Base-by-base conservation (phyloP, 257 asterid genomes). In the Rhazya stricta region DNA sequence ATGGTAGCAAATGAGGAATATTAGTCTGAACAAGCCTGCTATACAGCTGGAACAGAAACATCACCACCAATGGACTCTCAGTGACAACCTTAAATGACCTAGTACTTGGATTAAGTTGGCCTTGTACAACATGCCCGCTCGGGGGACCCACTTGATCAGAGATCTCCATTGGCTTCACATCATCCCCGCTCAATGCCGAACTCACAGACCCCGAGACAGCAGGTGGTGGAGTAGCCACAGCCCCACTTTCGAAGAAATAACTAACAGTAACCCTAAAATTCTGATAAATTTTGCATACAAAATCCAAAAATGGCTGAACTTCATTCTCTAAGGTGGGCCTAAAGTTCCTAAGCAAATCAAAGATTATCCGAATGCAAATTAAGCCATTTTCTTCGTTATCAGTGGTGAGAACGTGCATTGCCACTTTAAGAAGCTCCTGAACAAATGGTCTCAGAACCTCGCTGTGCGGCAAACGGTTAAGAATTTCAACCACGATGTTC, bases 231-330 rank as follows among this genome's bases (percentile, higher is more conserved):
- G 85, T 87, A 73, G 89, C 81, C 87, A 86, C 84, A 13, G 94
- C 97, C 85, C 97, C 99, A 78, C 90, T 91, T 87, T 95, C 99
- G 65, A 95, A 92, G 86, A 92, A 95, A 84, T 92, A 91, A 87
- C 84, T 91, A 67, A 86, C 98, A 34, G 99, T 95, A 67, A 86
- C 89, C 88, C 91, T 89, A 81, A 95, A 95, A 43, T 95, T 95
- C 89, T 89, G 96, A 83, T 95, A 95, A 83, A 95, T 92, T 83
- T 88, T 91, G 91, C 98, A 92, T 76, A 95, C 98, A 75, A 95
- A 95, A 85, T 95, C 98, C 81, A 95, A 86, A 87, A 92, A 92
- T 32, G 99, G 99, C 86, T 95, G 99, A 82, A 95, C 99, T 80
- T 95, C 98, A 69, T 88, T 83, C 88, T 95, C 99, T 78, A 86